Base-by-base conservation (phyloP, 208 protist species). In the Herpetomonas samuelpessoai region DNA sequence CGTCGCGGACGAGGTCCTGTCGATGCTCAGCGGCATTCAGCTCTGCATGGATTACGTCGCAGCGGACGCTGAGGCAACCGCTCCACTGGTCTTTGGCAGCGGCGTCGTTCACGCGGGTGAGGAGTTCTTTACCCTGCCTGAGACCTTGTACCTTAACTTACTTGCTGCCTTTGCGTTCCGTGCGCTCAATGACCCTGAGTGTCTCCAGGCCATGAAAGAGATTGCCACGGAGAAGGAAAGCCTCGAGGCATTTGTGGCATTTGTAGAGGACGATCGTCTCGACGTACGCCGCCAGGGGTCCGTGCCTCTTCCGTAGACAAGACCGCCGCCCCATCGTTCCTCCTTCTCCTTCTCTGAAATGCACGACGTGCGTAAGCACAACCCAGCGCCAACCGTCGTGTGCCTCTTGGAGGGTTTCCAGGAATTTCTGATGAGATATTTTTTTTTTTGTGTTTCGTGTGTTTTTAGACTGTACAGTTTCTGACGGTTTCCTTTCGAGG, bases 21-120 rank as follows among this genome's bases (percentile, higher is more conserved):
- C 84, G 9, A 72, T 95, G 74, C 58, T 95, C 57, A 47, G 46
- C 12, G 83, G 85, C 16, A 89, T 88, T 57, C 60, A 80, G 28
- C 59, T 91, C 0, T 91, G 80, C 51, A 62, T 95, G 35, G 88
- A 95, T 65, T 95, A 82, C 56, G 62, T 92, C 1, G 65, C 71
- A n/a, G 76, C 76, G 0, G 76, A 87, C 53, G 56, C 80, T 0
- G 78, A 83, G 29, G 48, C 25, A 19, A 27, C 38, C 55, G 14
- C 6, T 29, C 16, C 28, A 30, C 12, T 35, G 35, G 44, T 55
- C 26, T 24, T 27, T 21, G 45, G 6, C 31, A 56, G 27, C 35
- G 35, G 35, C 4, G 24, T 25, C 12, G 16, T 45, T 2, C n/a
- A 56, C 1, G 29, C 49, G 16, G 39, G 25, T 35, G 31, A 21